Evolutionary conservation across 352 stramenopile genomes (phyloP).

Genomic region (Halophytophthora polymorphica): DNA sequence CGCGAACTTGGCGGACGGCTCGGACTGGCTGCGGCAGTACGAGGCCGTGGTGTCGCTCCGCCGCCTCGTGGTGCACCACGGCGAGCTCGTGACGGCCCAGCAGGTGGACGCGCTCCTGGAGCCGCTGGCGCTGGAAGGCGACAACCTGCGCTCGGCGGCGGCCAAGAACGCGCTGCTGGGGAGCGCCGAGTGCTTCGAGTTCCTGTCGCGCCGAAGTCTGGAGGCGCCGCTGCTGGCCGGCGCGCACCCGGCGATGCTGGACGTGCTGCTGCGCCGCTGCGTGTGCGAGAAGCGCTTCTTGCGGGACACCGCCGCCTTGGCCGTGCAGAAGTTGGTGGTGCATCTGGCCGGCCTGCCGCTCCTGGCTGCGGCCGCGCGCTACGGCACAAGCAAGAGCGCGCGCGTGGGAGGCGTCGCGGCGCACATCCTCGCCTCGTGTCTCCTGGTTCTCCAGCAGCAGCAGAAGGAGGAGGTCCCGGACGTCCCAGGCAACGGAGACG

Average conservation of each 20-base stretch:
- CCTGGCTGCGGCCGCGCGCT: constrained; percentile 31
- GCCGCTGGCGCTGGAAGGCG: constrained; percentile 34
- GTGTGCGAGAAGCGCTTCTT: constrained; percentile 76
- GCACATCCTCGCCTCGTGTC: constrained; percentile 32
- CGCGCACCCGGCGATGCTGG: constrained; percentile 29
- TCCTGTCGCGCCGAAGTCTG: constrained; percentile 19
- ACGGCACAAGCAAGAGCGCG: constrained; percentile 56
- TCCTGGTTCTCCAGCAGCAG: constrained; percentile 22
- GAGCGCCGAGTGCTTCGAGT: constrained; percentile 57
- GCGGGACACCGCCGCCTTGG: constrained; percentile 45
- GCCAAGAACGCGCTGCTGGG: constrained; percentile 72
- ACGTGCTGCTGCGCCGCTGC: constrained; percentile 57
- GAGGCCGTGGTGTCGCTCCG: constrained; percentile 54
- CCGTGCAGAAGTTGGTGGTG: constrained; percentile 34
- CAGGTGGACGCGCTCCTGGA: constrained; percentile 29
- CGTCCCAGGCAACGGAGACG: not conserved
- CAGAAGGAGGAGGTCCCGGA: constrained; percentile 4
- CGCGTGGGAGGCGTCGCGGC: constrained; percentile 55
- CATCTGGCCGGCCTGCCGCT: constrained; percentile 43
- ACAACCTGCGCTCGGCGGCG: constrained; percentile 66
- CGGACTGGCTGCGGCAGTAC: constrained; percentile 63
- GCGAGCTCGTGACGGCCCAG: constrained; percentile 15
- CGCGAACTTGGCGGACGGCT: constrained; percentile 20
- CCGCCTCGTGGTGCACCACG: constrained; percentile 55
- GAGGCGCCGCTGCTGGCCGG: constrained; percentile 19